These are phyloP conservation scores for Barbatosphaeria neglecta DNA, from an alignment of 495 filamentous ascomycete species.

Conservation along the genomic window DNA sequence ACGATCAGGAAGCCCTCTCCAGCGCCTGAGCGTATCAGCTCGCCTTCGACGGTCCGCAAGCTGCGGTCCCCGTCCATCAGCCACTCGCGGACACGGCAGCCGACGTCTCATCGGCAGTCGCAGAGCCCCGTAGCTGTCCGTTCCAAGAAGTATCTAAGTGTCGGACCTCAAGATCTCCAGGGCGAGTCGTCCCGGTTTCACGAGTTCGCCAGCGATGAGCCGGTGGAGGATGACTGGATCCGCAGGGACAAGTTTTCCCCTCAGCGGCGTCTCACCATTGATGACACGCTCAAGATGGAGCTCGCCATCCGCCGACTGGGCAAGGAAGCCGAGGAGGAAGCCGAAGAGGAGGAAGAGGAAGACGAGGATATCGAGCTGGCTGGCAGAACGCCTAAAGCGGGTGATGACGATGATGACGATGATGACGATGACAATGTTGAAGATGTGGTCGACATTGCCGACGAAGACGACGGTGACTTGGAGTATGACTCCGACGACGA, in stretches of 20 bases:
- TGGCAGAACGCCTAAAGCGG: conserved; percentile 19
- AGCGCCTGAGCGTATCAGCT: conserved; percentile 12
- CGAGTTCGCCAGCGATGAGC: conserved; percentile 77
- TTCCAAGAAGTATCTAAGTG: conserved; percentile 33
- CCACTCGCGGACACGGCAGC: conserved; percentile 35
- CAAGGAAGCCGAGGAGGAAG: conserved; percentile 86
- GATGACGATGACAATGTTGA: conserved; percentile 34
- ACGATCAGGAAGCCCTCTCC: conserved; percentile 8
- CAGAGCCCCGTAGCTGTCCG: conserved; percentile 21
- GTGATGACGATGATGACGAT: conserved; percentile 26
- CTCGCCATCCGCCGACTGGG: conserved; percentile 74
- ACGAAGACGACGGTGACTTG: conserved; percentile 31
- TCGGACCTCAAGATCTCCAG: conserved; percentile 44
- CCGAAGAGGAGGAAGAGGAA: conserved; percentile 56
- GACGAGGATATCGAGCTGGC: conserved; percentile 48
- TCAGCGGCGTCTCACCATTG: conserved; percentile 63
- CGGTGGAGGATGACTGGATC: conserved; percentile 80
- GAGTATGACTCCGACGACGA: conserved; percentile 58
- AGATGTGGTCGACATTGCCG: conserved; percentile 24
- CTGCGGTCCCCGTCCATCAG: conserved; percentile 30
- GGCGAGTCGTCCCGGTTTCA: conserved; percentile 70
- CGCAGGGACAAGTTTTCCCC: conserved; percentile 47
- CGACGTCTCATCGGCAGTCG: conserved; percentile 23
- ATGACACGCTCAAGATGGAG: conserved; percentile 84
- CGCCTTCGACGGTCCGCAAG: conserved; percentile 27